Evolutionary conservation across 1,284 basidiomycete species (phyloP), one percentile per base, ranked within the genome.

Genomic region (Pascua sp.): DNA sequence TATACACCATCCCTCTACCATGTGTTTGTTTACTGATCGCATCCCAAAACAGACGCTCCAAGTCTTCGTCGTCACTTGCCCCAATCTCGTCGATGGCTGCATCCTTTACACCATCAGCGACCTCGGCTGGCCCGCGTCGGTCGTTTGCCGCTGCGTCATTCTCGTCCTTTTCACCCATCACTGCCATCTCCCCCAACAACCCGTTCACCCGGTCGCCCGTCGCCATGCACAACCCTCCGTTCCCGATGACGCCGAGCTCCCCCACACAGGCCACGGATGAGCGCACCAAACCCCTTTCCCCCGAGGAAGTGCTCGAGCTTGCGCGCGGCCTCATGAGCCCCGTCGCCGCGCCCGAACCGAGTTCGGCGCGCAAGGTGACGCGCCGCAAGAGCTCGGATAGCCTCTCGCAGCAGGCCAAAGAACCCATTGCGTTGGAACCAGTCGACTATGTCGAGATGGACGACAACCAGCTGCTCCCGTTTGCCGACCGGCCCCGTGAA

Each of bases 361-460:
- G 69, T 5, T 36, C 45, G 4, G 66, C 65, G 13, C 58, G 65
- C 39, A 65, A 67, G 36, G 60, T 74, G 8, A 65, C 65, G 47
- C 66, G 73, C 41, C 65, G 68, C 42, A 72, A 71, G 56, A 48
- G 63, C 36, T 51, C 51, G 37, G 24, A 32, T 32, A 32, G 24
- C 24, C 24, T 32, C 7, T 32, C 24, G 7, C 24, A 32, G 24
- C 24, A 32, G 7, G 24, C 24, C 24, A 32, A 32, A 32, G 66
- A 66, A 17, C 67, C 69, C 8, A 55, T 70, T 7, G 74, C 72
- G 11, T 65, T 78, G 40, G 76, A 78, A 59, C 75, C 76, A 0
- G 71, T 78, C 51, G 75, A 78, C 51, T 78, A 77, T 46, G 65
- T 72, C 15, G 70, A 76, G 51, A 63, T 78, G 62, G 70, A 73